Base-by-base conservation (phyloP, 345 rosid genomes). In the Citrus trifoliata region DNA sequence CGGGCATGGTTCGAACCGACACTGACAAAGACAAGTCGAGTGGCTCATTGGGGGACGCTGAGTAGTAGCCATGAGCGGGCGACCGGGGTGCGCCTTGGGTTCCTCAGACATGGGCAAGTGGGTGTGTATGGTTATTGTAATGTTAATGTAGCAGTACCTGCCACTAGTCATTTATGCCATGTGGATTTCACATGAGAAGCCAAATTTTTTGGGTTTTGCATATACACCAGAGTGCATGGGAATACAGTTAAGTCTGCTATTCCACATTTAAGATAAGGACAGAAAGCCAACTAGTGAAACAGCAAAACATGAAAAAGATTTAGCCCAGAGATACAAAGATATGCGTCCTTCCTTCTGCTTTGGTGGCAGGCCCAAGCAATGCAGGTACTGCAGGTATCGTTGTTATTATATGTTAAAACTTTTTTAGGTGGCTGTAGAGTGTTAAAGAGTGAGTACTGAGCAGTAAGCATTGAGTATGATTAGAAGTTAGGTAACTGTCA, bases 31-130 rank as follows among this genome's bases (percentile, higher is more conserved):
- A 86, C 86, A 61, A 75, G 35, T 68, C 83, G 58, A 21, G 10
- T 67, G 76, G 59, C 77, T 25, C 3, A 10, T 19, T 9, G 13
- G 24, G 48, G 64, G 51, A 18, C 51, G 51, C 51, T 46, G 51
- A 46, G 18, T 46, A 0, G n/a, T 18, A 53, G 19, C 0, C 19
- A 0, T 4, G 7, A 53, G 22, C 22, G 80, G 16, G 77, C 58
- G 60, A 48, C 46, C 78, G 69, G 40, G 21, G 40, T 66, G 76
- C 59, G 22, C 35, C 7, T 75, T 65, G 62, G 77, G 77, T 64
- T 85, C 77, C 83, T 51, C n/a, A 74, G 81, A 83, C 80, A 79
- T 38, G 10, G 86, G 79, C 84, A 81, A 66, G 86, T 83, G 86
- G 78, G 79, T 60, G 71, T 30, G 73, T 27, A 4, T 62, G 19